Evolutionary conservation across 495 filamentous ascomycete genomes (phyloP), one percentile per base, ranked within the genome.

Genomic region (Aspergillus nidulans): DNA sequence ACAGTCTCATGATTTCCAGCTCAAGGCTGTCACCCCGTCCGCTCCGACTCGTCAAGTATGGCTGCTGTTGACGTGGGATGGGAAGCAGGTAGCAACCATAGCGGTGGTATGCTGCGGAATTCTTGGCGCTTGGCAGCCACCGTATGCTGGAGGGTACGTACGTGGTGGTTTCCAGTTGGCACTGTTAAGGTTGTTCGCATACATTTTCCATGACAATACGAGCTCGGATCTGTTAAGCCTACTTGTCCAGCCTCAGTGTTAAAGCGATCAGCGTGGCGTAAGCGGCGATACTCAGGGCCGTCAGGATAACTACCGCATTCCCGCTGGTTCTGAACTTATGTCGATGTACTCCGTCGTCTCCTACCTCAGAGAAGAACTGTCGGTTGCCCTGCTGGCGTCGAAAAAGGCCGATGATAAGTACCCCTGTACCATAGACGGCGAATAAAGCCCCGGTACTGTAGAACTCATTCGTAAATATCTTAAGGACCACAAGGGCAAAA

Each of bases 401-500:
- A 66, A 90, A 91, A 45, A 91, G 67, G 52, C 89, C 85, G 43
- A 90, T 89, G 6, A 89, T 75, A 61, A 97, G 71, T 13, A 98
- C 81, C 13, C 89, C 89, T 16, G 87, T 85, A 0, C 95, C 92
- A 61, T 96, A 97, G 30, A 89, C 85, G 6, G 92, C 91, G 64
- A 96, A 96, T 18, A 97, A 78, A 2, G 92, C 92, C 16, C 91
- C 92, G 58, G 96, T 92, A 59, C 84, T 80, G 72, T 96, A 97
- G 80, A 97, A 96, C 63, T 96, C 91, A 40, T 83, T 78, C 20
- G 90, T 97, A 76, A 97, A 97, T 69, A 98, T 95, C 73, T 92
- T 95, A 47, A 98, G 83, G 8, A 98, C 87, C 55, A 98, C 84
- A 16, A 98, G 85, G 40, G 92, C 84, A 65, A 98, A 97, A 47